Base-by-base conservation (phyloP, 495 filamentous ascomycete species). In the Pyrenopolyporus hunteri region DNA sequence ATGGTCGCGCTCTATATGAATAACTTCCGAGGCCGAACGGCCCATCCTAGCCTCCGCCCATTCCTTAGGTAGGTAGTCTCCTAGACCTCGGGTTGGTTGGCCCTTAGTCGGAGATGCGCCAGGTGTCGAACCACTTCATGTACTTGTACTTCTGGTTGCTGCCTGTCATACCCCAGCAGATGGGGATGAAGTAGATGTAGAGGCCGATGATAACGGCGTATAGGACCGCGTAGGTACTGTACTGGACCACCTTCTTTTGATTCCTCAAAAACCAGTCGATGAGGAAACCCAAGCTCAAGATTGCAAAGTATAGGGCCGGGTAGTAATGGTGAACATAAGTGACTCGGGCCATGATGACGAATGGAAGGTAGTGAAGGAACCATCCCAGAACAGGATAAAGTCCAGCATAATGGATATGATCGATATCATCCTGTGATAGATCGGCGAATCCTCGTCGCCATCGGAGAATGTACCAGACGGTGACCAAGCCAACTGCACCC, bases 251-350 rank as follows among this genome's bases (percentile, higher is more conserved):
- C 72, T 83, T 83, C 20, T 80, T 68, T 52, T 88, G 74, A 54
- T 80, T 87, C 43, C 85, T 81, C 46, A 88, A 83, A 42, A 88
- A 75, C 85, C 90, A 97, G 74, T 98, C 93, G 49, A 89, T 76
- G 50, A 93, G 82, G 78, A 98, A 98, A 40, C 94, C 95, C 45
- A 90, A 84, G 8, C 82, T 86, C 17, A 98, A 79, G 57, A 98
- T 97, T 48, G 94, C 93, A 70, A 97, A 98, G 78, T 97, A 98
- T 3, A 98, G 83, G n/a, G 94, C 94, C 6, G 94, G 94, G 74
- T 98, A 98, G 77, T 98, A 98, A 76, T 98, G 94, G 74, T 98
- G 94, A 40, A 98, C 94, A 73, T 98, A 98, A 20, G 94, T 98
- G 50, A 98, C 94, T 77, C 94, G 89, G 9, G 90, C 95, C 94